Evolutionary conservation across 1,284 basidiomycete species (phyloP), one percentile per base, ranked within the genome.

Genomic region (Chalciporus piperatoides): DNA sequence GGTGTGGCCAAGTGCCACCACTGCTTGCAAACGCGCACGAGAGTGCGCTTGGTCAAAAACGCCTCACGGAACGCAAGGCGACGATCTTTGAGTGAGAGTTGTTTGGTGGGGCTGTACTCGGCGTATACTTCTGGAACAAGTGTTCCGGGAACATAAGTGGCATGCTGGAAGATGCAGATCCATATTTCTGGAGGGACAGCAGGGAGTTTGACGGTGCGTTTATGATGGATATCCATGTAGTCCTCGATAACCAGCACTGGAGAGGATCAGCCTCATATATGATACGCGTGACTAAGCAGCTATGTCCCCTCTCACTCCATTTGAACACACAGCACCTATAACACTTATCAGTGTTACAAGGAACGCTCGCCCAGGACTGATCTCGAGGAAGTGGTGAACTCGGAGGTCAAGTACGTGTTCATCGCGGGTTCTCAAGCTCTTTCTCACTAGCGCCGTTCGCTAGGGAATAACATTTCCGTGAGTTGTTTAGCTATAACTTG

Each of bases 401-500:
- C 71, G 8, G 84, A 87, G 60, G 75, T 87, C 64, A 86, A 84
- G 84, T 86, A 53, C 25, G 76, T 67, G 7, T 12, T 15, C 0
- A 12, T 5, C 11, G 4, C 23, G 17, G 9, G 7, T 33, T 25
- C 8, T 44, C 25, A 17, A 36, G 4, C n/a, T 38, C 27, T 40
- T 12, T 21, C 35, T 33, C n/a, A 52, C 1, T 12, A 4, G 12
- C 6, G 12, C 15, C 12, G 11, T 28, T 19, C 23, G 28, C 47
- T 11, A 86, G 85, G 61, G 85, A 88, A 65, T 89, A 84, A 85
- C 85, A 88, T 60, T 88, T 89, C 59, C 85, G 86, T 87, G 62
- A 58, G 78, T 48, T 28, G 9, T 15, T 15, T 9, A 21, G 38
- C 2, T 10, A 36, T 38, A 3, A 3, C n/a, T 2, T 33, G 3